Evolutionary conservation across 2,329 filamentous ascomycete genomes (phyloP).

Genomic region (Triangularia verruculosa): DNA sequence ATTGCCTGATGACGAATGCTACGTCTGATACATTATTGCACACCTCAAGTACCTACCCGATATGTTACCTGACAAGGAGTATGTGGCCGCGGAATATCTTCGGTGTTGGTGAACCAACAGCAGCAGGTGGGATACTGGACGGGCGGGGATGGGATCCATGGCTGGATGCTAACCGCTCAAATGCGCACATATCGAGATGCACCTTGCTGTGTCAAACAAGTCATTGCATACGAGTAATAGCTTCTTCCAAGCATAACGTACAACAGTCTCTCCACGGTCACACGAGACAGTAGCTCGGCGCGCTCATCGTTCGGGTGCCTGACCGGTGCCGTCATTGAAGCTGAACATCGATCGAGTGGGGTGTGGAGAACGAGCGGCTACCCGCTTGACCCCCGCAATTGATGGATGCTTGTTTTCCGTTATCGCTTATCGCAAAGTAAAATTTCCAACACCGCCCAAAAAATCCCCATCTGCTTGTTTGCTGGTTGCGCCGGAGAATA

Average conservation of each 20-base stretch:
- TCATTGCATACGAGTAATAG: background rate
- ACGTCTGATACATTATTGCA: background rate
- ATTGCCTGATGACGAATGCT: background rate
- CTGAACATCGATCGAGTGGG: conserved; percentile 2
- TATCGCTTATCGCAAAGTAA: conserved; percentile 26
- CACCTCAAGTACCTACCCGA: background rate
- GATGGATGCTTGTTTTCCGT: background rate
- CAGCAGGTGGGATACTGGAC: background rate
- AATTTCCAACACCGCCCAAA: conserved; percentile 17
- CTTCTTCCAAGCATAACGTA: background rate
- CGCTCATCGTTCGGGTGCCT: background rate
- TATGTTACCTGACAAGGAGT: background rate
- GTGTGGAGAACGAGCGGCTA: conserved; percentile 5
- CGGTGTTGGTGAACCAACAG: background rate
- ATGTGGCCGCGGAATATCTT: background rate
- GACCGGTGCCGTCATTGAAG: background rate
- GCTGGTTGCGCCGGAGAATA: background rate
- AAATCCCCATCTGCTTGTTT: background rate
- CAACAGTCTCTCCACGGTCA: background rate
- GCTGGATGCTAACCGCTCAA: background rate
- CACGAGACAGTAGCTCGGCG: background rate
- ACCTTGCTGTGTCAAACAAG: background rate
- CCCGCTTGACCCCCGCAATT: conserved; percentile 6
- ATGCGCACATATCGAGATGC: background rate
- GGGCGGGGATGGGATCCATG: background rate